Percentiles rank a stretch among this genome's conserved stretches.
Evolutionary conservation across 1,139 yeast species (phyloP).

Genomic region (Nakaseomyces sp.): DNA sequence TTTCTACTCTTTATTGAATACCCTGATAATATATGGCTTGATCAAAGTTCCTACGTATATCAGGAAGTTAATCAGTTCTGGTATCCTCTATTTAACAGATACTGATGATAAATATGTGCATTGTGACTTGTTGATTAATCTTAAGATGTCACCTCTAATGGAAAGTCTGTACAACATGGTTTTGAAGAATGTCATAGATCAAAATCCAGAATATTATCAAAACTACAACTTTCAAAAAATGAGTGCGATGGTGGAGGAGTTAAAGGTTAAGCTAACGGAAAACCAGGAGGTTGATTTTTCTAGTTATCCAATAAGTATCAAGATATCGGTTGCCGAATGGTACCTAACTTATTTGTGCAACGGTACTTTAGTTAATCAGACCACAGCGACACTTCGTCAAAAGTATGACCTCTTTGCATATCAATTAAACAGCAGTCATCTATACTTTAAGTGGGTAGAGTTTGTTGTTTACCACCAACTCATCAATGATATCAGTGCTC

Average conservation of each 20-base stretch:
- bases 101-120: constrained; percentile 32
- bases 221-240: constrained; percentile 25
- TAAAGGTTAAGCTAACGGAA: constrained; percentile 15
- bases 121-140: constrained; percentile 30
- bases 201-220: constrained; percentile 22
- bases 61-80: constrained; percentile 74
- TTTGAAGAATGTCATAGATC: constrained; percentile 33
- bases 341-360: constrained; percentile 25
- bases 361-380: constrained; percentile 14
- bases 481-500: constrained; percentile 22
- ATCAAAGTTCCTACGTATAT: constrained; percentile 56
- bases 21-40: constrained; percentile 28
- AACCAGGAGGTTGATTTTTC: constrained; percentile 8
- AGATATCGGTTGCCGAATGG: constrained; percentile 29
- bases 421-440: constrained; percentile 23
- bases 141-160: constrained; percentile 33
- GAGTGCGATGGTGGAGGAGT: constrained; percentile 16
- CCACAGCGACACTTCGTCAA: constrained; percentile 16
- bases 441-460: constrained; percentile 31
- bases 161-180: constrained; percentile 34
- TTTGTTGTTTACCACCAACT: constrained; percentile 30
- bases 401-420: constrained; percentile 23
- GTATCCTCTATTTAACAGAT: constrained; percentile 49
- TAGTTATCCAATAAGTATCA: constrained; percentile 22
- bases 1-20: constrained; percentile 22